These are phyloP conservation scores for Anthostomella pinea DNA, from an alignment of 2,329 filamentous ascomycete genomes.

Conservation along the genomic window DNA sequence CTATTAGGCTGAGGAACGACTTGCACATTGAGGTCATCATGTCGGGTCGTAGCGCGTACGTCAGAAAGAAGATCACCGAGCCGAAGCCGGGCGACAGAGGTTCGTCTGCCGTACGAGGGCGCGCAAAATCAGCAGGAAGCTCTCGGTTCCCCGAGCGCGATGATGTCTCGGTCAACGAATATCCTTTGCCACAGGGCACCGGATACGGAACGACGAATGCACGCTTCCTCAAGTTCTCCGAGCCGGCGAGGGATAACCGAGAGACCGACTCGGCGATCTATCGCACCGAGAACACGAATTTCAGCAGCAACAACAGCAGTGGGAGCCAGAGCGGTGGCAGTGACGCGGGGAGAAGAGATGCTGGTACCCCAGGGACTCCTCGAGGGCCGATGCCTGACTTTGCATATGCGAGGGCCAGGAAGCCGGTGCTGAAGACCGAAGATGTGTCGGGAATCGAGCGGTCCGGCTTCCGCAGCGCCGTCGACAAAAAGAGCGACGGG, in stretches of 20 bases:
- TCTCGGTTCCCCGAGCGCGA: constrained; percentile 35
- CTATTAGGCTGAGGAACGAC: no score
- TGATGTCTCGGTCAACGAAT: constrained; percentile 38
- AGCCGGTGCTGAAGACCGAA: constrained; percentile 45
- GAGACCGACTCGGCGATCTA: constrained; percentile 31
- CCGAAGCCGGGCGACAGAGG: constrained; percentile 36
- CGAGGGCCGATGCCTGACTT: constrained; percentile 40
- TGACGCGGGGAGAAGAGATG: constrained; percentile 33
- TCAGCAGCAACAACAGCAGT: constrained; percentile 30
- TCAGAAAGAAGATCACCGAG: constrained; percentile 57
- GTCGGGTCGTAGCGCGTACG: constrained; percentile 57
- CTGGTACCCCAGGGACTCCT: constrained; percentile 16
- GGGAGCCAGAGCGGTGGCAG: constrained; percentile 40
- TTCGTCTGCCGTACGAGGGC: constrained; percentile 22
- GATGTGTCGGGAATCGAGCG: constrained; percentile 55
- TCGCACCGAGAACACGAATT: constrained; percentile 23
- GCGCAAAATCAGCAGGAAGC: constrained; percentile 37
- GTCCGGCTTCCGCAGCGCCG: constrained; percentile 48
- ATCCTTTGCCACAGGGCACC: constrained; percentile 37
- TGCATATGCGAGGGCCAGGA: constrained; percentile 42
- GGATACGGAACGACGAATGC: constrained; percentile 43
- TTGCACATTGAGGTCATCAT: constrained; percentile 33
- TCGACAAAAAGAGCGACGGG: constrained; percentile 56
- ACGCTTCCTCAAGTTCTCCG: constrained; percentile 46
- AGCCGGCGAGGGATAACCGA: constrained; percentile 34